Evolutionary conservation across 257 asterid species (phyloP), one percentile per base, ranked within the genome.

Genomic region (Scutellaria baicalensis): DNA sequence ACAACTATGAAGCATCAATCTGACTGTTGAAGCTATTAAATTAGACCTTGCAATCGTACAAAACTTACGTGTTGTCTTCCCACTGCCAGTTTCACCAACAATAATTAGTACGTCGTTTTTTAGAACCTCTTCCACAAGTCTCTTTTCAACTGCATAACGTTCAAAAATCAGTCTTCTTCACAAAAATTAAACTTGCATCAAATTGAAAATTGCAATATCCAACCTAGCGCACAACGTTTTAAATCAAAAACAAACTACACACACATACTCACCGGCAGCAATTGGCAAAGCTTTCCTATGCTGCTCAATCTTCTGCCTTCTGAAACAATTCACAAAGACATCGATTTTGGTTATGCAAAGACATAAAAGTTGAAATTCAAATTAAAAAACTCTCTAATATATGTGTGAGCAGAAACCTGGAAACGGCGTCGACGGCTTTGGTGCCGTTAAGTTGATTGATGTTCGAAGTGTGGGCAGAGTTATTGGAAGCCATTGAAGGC

Each of bases 81-180:
- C 98, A 70, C 98, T 93, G 48, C 96, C 96, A 66, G 99, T 91
- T 80, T 93, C 97, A 79, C 99, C 99, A 54, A 93, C 99, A 81
- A 93, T 81, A 72, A 93, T 91, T 49, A 93, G 84, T 4, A 93
- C 77, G 74, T 86, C 93, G 50, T 91, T 84, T n/a, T 81, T 84
- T 58, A 77, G 74, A 65, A 89, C 90, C 85, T 93, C 97, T 78
- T 91, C 99, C 80, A 93, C 67, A 17, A 93, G 96, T 71, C 84
- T 79, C 81, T 78, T 89, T 86, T 86, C 91, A 70, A 79, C 99
- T 91, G 83, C 73, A 72, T 38, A 55, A 64, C 68, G 59, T 13
- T 23, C 14, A 66, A 66, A 42, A 71, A 18, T 59, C 47, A 66
- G 45, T 27, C 61, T 36, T 67, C 7, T 20, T 36, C 64, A 44